Evolutionary conservation across 2,329 filamentous ascomycete genomes (phyloP).

Genomic region (Fusarium sororula): DNA sequence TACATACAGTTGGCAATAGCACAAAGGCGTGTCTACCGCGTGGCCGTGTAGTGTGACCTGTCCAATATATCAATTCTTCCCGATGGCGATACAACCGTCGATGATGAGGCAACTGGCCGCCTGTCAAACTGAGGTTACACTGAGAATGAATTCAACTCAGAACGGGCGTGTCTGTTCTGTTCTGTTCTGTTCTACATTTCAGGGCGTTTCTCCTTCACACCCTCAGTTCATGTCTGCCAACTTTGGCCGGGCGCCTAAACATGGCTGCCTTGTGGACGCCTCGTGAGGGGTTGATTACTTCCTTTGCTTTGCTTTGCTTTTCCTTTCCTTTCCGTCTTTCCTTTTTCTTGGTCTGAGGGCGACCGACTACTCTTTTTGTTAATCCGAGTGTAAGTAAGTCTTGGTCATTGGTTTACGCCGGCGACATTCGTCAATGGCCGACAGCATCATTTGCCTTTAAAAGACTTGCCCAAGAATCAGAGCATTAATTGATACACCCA

Average conservation of each 20-base stretch:
- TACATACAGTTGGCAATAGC: background rate
- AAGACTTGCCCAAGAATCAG: background rate
- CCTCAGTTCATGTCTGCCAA: constrained; percentile 7
- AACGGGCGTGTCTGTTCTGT: background rate
- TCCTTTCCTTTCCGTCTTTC: background rate
- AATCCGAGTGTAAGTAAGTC: background rate
- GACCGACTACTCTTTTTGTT: background rate
- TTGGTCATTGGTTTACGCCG: background rate
- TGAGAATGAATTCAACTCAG: background rate
- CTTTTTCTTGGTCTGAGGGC: background rate
- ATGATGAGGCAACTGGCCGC: constrained; percentile 20
- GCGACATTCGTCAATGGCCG: background rate
- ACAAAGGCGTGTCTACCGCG: constrained; percentile 8
- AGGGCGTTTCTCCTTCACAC: constrained; percentile 9
- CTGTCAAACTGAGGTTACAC: constrained; percentile 18
- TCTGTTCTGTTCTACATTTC: background rate
- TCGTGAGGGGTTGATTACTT: constrained; percentile 8
- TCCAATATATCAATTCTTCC: background rate
- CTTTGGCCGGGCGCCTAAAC: constrained; percentile 7
- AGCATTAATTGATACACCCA: background rate
- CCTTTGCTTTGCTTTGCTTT: background rate
- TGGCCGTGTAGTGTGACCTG: constrained; percentile 27
- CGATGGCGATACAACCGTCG: background rate
- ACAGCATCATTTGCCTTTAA: background rate
- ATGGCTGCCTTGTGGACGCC: constrained; percentile 13